phyloP scores from a whole-genome alignment of 1,284 basidiomycete species.

The Puccinia triticina region DNA sequence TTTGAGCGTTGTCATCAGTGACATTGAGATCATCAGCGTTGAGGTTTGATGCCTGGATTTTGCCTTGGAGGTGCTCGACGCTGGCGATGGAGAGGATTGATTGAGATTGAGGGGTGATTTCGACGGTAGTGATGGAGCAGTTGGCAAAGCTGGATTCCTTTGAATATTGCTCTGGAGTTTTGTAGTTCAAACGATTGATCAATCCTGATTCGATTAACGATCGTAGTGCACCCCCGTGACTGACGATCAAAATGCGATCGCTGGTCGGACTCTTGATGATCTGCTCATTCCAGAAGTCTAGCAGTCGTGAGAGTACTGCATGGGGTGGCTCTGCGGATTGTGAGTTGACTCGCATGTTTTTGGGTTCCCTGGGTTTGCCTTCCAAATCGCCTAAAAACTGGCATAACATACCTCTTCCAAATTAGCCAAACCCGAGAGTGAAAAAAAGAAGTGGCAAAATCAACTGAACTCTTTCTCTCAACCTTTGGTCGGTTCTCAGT shows the following conservation, averaged over 20 bases:
- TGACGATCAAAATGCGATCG: constrained; percentile 38
- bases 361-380: constrained; percentile 22
- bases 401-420: neutral
- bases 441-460: neutral
- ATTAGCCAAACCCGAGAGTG: neutral
- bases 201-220: constrained; percentile 40
- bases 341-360: neutral
- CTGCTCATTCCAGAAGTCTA: constrained; percentile 40
- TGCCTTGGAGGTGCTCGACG: constrained; percentile 20
- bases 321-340: constrained; percentile 30
- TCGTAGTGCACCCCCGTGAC: constrained; percentile 43
- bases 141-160: constrained; percentile 17
- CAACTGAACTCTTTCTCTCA: constrained; percentile 39
- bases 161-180: constrained; percentile 4
- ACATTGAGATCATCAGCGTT: constrained; percentile 27
- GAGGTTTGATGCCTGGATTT: constrained; percentile 24
- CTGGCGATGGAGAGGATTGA: constrained; percentile 3
- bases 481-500: constrained; percentile 23
- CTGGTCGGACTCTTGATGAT: neutral
- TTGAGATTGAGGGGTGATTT: neutral
- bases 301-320: constrained; percentile 23
- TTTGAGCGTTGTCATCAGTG: neutral
- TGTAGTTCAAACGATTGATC: neutral
- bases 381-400: constrained; percentile 41
- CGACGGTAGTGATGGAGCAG: constrained; percentile 41